Conservation (phyloP, 495 filamentous ascomycete genomes). For the Rostrohypoxylon terebratum region DNA sequence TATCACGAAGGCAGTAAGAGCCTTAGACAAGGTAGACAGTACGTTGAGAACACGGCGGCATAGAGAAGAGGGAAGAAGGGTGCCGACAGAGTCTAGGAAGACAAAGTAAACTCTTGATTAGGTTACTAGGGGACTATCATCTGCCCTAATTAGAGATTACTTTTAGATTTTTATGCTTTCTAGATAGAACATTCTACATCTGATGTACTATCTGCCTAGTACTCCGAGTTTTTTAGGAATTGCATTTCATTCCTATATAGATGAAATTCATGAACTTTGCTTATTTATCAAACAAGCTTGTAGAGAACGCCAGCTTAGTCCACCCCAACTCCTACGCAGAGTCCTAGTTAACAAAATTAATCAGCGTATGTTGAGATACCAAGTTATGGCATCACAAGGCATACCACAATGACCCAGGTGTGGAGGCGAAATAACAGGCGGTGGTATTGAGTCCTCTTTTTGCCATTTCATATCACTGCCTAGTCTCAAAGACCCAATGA, state of each 20-base stretch:
- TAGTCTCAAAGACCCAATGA: neutral
- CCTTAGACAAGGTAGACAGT: constrained; percentile 54
- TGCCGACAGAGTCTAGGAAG: constrained; percentile 39
- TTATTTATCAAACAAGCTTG: neutral
- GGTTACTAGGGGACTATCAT: neutral
- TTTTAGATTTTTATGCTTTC: neutral
- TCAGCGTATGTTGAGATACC: neutral
- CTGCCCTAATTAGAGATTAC: neutral
- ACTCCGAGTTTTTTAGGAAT: neutral
- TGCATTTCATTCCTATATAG: neutral
- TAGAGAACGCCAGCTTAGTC: neutral
- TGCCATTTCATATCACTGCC: neutral
- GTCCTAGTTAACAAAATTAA: neutral
- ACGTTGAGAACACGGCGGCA: constrained; percentile 40
- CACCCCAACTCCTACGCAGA: neutral
- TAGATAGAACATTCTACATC: neutral
- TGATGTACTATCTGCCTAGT: neutral
- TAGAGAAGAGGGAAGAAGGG: neutral
- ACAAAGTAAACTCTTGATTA: constrained; percentile 25
- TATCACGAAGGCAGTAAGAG: constrained; percentile 60
- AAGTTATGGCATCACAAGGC: neutral
- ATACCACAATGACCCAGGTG: neutral
- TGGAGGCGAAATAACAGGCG: neutral
- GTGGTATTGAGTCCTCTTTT: neutral
- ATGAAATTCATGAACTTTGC: neutral